Conservation (phyloP, 2,329 filamentous ascomycete genomes). For the Aspergillus hortae region DNA sequence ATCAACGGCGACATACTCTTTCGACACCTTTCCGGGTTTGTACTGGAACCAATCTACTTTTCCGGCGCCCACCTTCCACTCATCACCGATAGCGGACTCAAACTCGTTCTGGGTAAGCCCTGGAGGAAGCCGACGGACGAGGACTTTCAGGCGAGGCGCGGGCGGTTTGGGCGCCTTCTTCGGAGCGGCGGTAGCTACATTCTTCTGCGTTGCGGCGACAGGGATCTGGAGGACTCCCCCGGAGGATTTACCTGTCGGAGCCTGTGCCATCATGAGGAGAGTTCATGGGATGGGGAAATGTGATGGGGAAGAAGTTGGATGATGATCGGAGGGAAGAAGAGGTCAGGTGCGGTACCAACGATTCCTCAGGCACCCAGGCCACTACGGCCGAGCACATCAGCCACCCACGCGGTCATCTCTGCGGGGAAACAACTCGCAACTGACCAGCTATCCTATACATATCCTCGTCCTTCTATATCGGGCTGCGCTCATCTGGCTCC, state of each 20-base stretch:
- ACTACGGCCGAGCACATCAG: background rate
- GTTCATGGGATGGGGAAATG: background rate
- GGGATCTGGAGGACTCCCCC: constrained; percentile 55
- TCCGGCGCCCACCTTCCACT: constrained; percentile 77
- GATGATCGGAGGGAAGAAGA: background rate
- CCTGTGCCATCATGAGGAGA: constrained; percentile 25
- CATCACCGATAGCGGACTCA: constrained; percentile 64
- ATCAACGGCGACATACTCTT: constrained; percentile 60
- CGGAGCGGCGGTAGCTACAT: constrained; percentile 36
- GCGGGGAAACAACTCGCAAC: background rate
- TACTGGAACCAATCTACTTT: constrained; percentile 83
- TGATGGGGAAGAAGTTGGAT: background rate
- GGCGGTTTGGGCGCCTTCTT: constrained; percentile 47
- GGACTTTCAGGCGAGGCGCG: constrained; percentile 71
- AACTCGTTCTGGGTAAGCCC: constrained; percentile 80
- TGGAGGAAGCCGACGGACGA: constrained; percentile 80
- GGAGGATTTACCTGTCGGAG: constrained; percentile 28
- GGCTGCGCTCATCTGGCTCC: background rate
- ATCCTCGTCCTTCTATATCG: background rate
- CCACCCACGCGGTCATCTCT: background rate
- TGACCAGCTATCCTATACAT: background rate
- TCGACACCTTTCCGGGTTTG: constrained; percentile 71
- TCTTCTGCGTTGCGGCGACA: constrained; percentile 44
- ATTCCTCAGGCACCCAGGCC: background rate
- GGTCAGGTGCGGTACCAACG: background rate